A percentile compares a stretch with the other conserved stretches of the same genome.
These are phyloP conservation scores for Silene coronaria DNA, from an alignment of 179 eudicot species.

Conservation along the genomic window DNA sequence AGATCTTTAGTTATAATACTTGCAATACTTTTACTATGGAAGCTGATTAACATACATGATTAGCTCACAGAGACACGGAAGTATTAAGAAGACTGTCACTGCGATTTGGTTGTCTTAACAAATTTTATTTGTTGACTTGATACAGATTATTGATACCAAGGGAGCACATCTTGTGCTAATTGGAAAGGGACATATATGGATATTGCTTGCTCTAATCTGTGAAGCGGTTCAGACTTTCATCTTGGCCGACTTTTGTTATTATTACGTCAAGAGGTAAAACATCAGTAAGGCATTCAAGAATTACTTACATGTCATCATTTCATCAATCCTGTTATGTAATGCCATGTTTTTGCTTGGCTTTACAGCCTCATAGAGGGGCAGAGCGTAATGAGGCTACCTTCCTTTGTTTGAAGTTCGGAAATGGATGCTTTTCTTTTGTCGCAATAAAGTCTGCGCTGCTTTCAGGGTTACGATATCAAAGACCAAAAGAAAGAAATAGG, in stretches of 20 bases:
- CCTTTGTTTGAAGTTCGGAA: slow-evolving; percentile 43
- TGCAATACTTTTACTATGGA: not conserved
- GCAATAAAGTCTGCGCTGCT: not conserved
- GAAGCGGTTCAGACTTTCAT: slow-evolving; percentile 85
- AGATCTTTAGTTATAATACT: too few species aligned
- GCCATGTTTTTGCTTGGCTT: not conserved
- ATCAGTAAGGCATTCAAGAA: not conserved
- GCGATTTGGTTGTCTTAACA: slow-evolving; percentile 1
- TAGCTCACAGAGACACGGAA: not conserved
- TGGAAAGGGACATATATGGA: slow-evolving; percentile 61
- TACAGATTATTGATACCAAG: slow-evolving; percentile 53
- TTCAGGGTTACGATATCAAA: not conserved
- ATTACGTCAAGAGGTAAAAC: slow-evolving; percentile 69
- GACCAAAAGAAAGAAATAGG: not conserved
- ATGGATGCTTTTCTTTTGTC: slow-evolving; percentile 20
- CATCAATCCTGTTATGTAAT: not conserved
- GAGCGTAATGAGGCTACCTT: slow-evolving; percentile 51
- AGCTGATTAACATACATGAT: not conserved
- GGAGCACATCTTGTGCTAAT: slow-evolving; percentile 45
- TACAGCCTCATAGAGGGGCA: slow-evolving; percentile 62
- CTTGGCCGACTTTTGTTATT: slow-evolving; percentile 84
- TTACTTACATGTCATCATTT: not conserved
- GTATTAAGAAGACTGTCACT: not conserved
- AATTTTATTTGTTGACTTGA: not conserved
- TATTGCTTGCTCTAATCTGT: slow-evolving; percentile 45